Percentiles rank a stretch among this genome's conserved stretches.
Evolutionary conservation across 768 basidiomycete genomes (phyloP).

Genomic region (Lentinula lateritia): DNA sequence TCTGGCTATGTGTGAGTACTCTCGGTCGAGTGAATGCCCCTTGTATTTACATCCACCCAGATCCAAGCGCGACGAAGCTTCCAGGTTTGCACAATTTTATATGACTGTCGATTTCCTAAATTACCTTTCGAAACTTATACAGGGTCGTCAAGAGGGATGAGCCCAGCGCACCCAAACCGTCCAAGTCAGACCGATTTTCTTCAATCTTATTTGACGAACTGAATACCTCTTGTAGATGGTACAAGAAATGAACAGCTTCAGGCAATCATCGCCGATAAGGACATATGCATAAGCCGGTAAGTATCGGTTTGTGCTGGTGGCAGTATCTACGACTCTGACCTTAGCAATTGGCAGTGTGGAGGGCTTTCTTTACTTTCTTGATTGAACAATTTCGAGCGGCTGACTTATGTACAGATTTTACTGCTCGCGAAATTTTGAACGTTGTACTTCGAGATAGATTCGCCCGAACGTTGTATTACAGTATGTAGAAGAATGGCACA

Average conservation of each 20-base stretch:
- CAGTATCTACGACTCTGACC: neutral
- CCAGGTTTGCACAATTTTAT: neutral
- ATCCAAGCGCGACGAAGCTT: slow-evolving; percentile 13
- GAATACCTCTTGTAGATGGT: neutral
- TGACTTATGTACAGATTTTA: neutral
- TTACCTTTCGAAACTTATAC: neutral
- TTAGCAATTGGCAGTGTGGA: neutral
- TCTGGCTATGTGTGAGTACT: neutral
- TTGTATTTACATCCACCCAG: neutral
- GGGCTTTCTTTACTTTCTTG: neutral
- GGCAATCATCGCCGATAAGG: too few species aligned
- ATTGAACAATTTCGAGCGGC: neutral
- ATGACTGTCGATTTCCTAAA: neutral
- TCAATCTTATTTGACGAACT: neutral
- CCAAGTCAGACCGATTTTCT: slow-evolving; percentile 7
- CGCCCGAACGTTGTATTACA: neutral
- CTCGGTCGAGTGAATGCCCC: neutral
- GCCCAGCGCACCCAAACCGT: slow-evolving; percentile 11
- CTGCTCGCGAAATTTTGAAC: too few species aligned
- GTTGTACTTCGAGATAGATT: neutral
- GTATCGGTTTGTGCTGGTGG: neutral
- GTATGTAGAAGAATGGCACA: too few species aligned
- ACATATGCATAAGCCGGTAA: neutral
- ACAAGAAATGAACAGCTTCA: neutral
- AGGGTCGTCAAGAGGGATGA: slow-evolving; percentile 10